Evolutionary conservation across 495 filamentous ascomycete species (phyloP).

Genomic region (Thozetella sp.): DNA sequence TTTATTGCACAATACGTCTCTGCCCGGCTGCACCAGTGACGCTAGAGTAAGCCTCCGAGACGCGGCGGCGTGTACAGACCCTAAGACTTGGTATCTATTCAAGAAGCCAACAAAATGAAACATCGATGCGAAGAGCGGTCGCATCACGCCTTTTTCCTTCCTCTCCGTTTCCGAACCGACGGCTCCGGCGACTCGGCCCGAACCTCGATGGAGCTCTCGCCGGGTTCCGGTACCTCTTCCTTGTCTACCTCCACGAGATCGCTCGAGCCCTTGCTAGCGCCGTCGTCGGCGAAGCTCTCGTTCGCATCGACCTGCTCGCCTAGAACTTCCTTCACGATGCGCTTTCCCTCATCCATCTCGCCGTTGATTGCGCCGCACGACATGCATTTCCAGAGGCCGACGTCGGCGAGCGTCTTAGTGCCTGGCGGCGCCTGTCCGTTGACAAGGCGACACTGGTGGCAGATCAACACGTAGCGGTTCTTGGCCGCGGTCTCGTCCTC

Average conservation of each 20-base stretch:
- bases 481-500: slow-evolving; percentile 94
- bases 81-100: neutral
- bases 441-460: slow-evolving; percentile 78
- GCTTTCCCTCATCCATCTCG: slow-evolving; percentile 66
- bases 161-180: neutral
- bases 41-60: no score
- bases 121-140: neutral
- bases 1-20: neutral
- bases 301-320: slow-evolving; percentile 11
- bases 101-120: neutral
- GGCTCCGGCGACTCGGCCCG: neutral
- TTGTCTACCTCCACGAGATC: slow-evolving; percentile 39
- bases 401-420: slow-evolving; percentile 70
- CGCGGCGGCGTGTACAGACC: no score
- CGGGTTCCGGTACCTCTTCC: slow-evolving; percentile 19
- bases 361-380: slow-evolving; percentile 87
- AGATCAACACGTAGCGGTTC: slow-evolving; percentile 90
- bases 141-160: neutral
- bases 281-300: slow-evolving; percentile 18
- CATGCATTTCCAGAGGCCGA: slow-evolving; percentile 89
- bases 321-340: slow-evolving; percentile 55
- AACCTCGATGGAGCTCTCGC: neutral
- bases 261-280: slow-evolving; percentile 30
- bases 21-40: no score
- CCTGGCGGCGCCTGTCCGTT: slow-evolving; percentile 97